Conservation (phyloP, 2,329 filamentous ascomycete genomes). For the Clarireedia sp. region DNA sequence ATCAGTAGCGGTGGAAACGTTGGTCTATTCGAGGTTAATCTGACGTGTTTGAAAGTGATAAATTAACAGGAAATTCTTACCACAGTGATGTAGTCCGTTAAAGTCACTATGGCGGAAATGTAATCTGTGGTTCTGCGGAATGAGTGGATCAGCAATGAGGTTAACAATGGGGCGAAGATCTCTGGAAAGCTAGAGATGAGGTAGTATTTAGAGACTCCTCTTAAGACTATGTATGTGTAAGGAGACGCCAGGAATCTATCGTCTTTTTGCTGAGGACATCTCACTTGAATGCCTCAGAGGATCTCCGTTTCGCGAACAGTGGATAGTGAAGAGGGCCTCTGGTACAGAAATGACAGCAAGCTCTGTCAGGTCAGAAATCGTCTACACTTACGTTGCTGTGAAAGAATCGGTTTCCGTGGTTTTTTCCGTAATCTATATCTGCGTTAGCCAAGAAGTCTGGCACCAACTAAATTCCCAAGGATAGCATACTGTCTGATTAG, state of each 20-base stretch:
- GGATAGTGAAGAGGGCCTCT: no score
- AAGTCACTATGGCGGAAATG: conserved; percentile 2
- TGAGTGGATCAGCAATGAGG: neutral
- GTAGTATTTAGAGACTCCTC: no score
- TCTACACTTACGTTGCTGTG: conserved; percentile 1
- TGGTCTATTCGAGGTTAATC: neutral
- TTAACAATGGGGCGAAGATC: no score
- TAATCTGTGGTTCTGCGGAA: neutral
- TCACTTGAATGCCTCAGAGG: no score
- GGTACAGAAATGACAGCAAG: no score
- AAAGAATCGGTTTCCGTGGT: conserved; percentile 1
- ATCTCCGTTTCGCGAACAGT: no score
- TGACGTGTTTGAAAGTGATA: neutral
- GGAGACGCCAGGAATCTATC: no score
- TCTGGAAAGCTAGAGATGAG: no score
- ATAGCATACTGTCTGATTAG: neutral
- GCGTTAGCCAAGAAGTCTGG: neutral
- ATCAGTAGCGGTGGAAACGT: neutral
- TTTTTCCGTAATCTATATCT: neutral
- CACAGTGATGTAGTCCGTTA: neutral
- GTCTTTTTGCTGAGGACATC: no score
- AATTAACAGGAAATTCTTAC: neutral
- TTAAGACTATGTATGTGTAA: no score
- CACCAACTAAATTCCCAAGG: no score
- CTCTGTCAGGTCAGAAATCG: neutral